Percentiles rank a stretch among this genome's conserved stretches.
Conservation (phyloP, 208 protist genomes). For the Crithidia acanthocephali region DNA sequence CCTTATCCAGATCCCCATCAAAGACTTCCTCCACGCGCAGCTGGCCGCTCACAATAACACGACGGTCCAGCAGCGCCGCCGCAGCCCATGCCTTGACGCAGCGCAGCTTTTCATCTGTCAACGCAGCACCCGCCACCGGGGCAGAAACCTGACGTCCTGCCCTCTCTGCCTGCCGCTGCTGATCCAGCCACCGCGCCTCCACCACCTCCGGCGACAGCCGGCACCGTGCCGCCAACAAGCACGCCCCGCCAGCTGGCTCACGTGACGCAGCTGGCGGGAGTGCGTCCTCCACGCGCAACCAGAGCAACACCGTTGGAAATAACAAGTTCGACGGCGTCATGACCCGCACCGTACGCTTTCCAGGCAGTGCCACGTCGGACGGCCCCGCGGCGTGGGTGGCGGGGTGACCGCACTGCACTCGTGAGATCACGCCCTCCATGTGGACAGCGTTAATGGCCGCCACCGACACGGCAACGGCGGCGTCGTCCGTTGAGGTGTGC, state of each 20-base stretch:
- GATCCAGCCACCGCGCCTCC: slow-evolving; percentile 10
- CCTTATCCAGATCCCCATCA: slow-evolving; percentile 38
- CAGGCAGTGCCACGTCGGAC: not conserved
- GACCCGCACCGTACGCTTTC: slow-evolving; percentile 16
- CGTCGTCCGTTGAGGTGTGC: slow-evolving; percentile 11
- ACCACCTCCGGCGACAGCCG: slow-evolving; percentile 27
- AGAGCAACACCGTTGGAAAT: slow-evolving; percentile 44
- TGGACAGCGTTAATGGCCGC: slow-evolving; percentile 42
- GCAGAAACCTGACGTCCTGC: too few species aligned
- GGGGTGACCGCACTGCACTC: slow-evolving; percentile 44
- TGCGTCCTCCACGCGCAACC: slow-evolving; percentile 34
- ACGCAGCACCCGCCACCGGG: too few species aligned
- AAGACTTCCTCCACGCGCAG: slow-evolving; percentile 59
- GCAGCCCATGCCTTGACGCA: slow-evolving; percentile 27
- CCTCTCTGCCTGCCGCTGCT: too few species aligned
- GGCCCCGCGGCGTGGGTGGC: slow-evolving; percentile 19
- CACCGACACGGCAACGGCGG: slow-evolving; percentile 6
- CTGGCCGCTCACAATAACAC: slow-evolving; percentile 54
- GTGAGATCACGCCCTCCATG: slow-evolving; percentile 52
- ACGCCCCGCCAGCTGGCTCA: too few species aligned
- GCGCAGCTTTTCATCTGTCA: slow-evolving; percentile 13
- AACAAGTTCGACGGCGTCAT: not conserved
- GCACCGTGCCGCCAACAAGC: slow-evolving; percentile 51
- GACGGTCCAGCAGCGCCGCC: slow-evolving; percentile 23
- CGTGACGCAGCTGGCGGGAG: not conserved